A percentile compares a stretch with the other conserved stretches of the same genome.
phyloP scores from a whole-genome alignment of 2,329 filamentous ascomycete species.

The Penicillium sp. region DNA sequence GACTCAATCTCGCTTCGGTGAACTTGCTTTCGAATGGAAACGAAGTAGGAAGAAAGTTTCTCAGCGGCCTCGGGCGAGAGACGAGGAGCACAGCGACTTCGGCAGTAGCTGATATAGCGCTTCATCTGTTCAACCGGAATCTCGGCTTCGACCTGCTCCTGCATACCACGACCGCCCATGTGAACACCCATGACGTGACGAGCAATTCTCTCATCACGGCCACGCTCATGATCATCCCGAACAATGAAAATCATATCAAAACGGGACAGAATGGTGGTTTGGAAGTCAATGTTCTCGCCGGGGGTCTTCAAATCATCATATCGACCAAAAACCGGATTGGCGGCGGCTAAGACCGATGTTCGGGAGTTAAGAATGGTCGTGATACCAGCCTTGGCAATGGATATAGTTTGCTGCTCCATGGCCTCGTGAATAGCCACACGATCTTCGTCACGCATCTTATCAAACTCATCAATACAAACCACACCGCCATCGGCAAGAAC shows the following conservation, averaged over 20 bases:
- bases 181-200: slow-evolving; percentile 97
- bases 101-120: slow-evolving; percentile 95
- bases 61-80: slow-evolving; percentile 89
- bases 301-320: slow-evolving; percentile 98
- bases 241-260: slow-evolving; percentile 99
- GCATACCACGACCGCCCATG: slow-evolving; percentile 81
- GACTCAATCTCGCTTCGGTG: slow-evolving; percentile 87
- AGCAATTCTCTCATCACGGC: slow-evolving; percentile 88
- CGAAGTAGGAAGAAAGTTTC: slow-evolving; percentile 95
- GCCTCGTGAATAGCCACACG: slow-evolving; percentile 98
- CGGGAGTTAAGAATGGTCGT: slow-evolving; percentile 96
- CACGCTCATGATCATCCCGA: slow-evolving; percentile 86
- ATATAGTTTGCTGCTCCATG: slow-evolving; percentile 99
- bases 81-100: slow-evolving; percentile 87
- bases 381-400: slow-evolving; percentile 97
- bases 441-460: slow-evolving; percentile 99
- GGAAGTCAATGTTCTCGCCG: slow-evolving; percentile 98
- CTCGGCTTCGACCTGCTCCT: slow-evolving; percentile 81
- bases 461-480: slow-evolving; percentile 98
- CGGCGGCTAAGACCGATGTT: slow-evolving; percentile 91
- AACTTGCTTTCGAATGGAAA: slow-evolving; percentile 91
- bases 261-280: slow-evolving; percentile 95
- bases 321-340: slow-evolving; percentile 95
- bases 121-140: slow-evolving; percentile 97
- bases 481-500: slow-evolving; percentile 95